phyloP scores from a whole-genome alignment of 257 asterid species.

The Scutellaria galericulata region DNA sequence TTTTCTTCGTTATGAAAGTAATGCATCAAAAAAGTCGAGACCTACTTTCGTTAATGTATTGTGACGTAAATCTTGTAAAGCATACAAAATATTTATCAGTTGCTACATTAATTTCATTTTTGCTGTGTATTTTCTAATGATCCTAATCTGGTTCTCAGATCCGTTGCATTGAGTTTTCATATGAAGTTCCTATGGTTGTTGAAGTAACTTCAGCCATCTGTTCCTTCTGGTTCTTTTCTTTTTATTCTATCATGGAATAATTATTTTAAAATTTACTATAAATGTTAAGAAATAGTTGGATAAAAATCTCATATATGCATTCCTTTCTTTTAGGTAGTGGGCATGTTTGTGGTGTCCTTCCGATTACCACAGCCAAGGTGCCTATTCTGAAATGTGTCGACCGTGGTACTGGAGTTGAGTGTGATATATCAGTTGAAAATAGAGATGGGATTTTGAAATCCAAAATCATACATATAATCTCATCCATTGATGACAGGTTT shows the following conservation, averaged over 20 bases:
- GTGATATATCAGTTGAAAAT: slow-evolving; percentile 96
- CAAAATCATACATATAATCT: slow-evolving; percentile 63
- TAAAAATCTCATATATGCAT: slow-evolving; percentile 34
- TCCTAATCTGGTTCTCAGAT: slow-evolving; percentile 8
- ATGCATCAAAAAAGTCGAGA: neutral
- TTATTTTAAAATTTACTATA: neutral
- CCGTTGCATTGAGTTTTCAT: neutral
- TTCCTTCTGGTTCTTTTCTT: slow-evolving; percentile 3
- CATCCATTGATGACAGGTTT: slow-evolving; percentile 87
- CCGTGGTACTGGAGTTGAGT: slow-evolving; percentile 91
- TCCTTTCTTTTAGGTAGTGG: slow-evolving; percentile 65
- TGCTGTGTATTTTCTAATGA: slow-evolving; percentile 1
- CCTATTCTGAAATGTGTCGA: slow-evolving; percentile 91
- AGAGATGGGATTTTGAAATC: slow-evolving; percentile 92
- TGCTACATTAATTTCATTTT: slow-evolving; percentile 1
- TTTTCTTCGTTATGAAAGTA: neutral
- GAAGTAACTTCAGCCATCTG: neutral
- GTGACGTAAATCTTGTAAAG: neutral
- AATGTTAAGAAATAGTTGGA: slow-evolving; percentile 20
- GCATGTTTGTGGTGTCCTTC: slow-evolving; percentile 80
- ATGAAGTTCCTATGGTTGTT: slow-evolving; percentile 13
- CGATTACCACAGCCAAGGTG: slow-evolving; percentile 85
- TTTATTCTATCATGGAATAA: neutral
- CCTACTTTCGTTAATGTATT: neutral
- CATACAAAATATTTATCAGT: neutral